Evolutionary conservation across 2,329 filamentous ascomycete genomes (phyloP).

Genomic region (Xylaria polymorpha): DNA sequence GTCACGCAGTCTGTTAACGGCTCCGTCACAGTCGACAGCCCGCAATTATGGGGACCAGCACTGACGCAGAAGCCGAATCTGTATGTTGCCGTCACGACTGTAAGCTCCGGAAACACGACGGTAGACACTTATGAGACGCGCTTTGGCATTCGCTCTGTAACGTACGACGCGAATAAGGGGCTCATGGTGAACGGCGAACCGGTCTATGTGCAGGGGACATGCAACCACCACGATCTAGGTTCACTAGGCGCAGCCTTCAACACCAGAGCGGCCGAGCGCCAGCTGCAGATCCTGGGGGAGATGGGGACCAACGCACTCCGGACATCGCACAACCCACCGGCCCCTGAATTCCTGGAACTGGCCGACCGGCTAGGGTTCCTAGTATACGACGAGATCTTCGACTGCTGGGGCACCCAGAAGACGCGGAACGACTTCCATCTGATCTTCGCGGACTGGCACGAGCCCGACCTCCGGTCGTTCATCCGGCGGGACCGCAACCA

Average conservation of each 20-base stretch:
- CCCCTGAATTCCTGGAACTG: constrained; percentile 61
- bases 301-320: constrained; percentile 63
- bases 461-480: constrained; percentile 63
- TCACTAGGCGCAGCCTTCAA: constrained; percentile 64
- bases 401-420: constrained; percentile 62
- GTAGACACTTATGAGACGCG: constrained; percentile 61
- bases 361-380: constrained; percentile 62
- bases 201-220: constrained; percentile 59
- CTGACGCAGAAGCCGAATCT: constrained; percentile 60
- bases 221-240: constrained; percentile 64
- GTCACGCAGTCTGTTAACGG: constrained; percentile 51
- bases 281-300: constrained; percentile 61
- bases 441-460: constrained; percentile 65
- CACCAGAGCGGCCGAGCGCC: constrained; percentile 58
- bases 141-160: constrained; percentile 62
- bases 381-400: constrained; percentile 66
- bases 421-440: constrained; percentile 61
- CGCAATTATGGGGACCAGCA: constrained; percentile 61
- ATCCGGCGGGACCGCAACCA: constrained; percentile 67
- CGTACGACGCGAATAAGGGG: constrained; percentile 55
- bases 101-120: constrained; percentile 45
- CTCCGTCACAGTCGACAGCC: constrained; percentile 53
- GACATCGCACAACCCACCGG: constrained; percentile 65
- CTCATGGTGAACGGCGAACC: constrained; percentile 60
- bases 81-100: constrained; percentile 59